A percentile compares a stretch with the other conserved stretches of the same genome.
Evolutionary conservation across 306 rosid genomes (phyloP).

Genomic region (Boehmeria nivea): DNA sequence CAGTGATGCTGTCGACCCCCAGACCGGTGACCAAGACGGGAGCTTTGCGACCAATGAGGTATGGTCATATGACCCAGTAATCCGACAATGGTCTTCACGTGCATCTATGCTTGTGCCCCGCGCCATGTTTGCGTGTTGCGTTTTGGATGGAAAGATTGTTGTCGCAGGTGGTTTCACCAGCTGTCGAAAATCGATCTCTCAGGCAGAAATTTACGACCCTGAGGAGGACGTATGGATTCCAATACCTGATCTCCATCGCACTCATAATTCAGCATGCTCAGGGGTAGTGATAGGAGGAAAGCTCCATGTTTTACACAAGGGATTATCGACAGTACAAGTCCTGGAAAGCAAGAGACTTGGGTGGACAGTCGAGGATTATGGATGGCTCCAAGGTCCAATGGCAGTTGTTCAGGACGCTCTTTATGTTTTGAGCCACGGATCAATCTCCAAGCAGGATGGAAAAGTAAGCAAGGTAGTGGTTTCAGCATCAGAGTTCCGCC

Average conservation of each 20-base stretch:
- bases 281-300: conserved; percentile 77
- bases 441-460: conserved; percentile 57
- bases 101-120: conserved; percentile 94
- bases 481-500: conserved; percentile 73
- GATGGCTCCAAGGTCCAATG: conserved; percentile 93
- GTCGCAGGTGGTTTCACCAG: conserved; percentile 97
- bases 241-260: conserved; percentile 77
- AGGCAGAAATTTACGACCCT: conserved; percentile 91
- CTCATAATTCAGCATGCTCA: conserved; percentile 90
- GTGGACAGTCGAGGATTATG: conserved; percentile 75
- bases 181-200: conserved; percentile 88
- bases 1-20: conserved; percentile 90
- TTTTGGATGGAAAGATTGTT: conserved; percentile 78
- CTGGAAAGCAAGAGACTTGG: conserved; percentile 52
- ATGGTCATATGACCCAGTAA: conserved; percentile 91
- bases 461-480: conserved; percentile 41
- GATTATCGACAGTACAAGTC: conserved; percentile 77
- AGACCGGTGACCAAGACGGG: conserved; percentile 95
- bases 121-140: conserved; percentile 96
- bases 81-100: conserved; percentile 62
- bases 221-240: conserved; percentile 73
- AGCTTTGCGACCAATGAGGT: conserved; percentile 92
- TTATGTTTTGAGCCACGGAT: conserved; percentile 80
- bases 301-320: conserved; percentile 91
- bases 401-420: conserved; percentile 66